These are phyloP conservation scores for Neurospora sp. DNA, from an alignment of 495 filamentous ascomycete genomes.

Conservation along the genomic window DNA sequence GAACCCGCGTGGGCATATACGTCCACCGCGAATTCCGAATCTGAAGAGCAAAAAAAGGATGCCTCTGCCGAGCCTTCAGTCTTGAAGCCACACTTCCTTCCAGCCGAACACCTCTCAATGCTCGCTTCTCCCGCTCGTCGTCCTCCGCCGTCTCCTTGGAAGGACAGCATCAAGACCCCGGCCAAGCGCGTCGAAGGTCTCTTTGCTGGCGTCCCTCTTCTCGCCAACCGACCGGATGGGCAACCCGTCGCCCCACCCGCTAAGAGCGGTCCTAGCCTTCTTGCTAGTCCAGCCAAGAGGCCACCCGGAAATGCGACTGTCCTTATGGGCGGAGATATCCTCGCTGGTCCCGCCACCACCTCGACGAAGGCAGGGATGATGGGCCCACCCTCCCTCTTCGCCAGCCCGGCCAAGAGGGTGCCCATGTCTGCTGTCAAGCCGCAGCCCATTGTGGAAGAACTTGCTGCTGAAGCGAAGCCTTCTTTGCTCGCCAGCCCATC, in stretches of 20 bases:
- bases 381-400: background rate
- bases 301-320: background rate
- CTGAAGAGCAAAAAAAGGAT: conserved; percentile 1
- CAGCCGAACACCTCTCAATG: conserved; percentile 10
- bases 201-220: background rate
- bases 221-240: background rate
- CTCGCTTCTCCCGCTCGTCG: conserved; percentile 40
- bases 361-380: background rate
- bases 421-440: background rate
- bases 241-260: background rate
- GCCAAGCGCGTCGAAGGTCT: conserved; percentile 32
- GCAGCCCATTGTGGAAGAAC: background rate
- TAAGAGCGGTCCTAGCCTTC: background rate
- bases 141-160: conserved; percentile 36
- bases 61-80: background rate
- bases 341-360: background rate
- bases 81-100: background rate
- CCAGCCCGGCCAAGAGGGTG: background rate
- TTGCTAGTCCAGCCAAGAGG: background rate
- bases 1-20: conserved; percentile 20
- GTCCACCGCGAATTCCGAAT: conserved; percentile 26
- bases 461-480: conserved; percentile 14
- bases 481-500: conserved; percentile 22
- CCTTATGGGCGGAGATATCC: background rate
- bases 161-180: conserved; percentile 37